A percentile compares a stretch with the other conserved stretches of the same genome.
These are phyloP conservation scores for Bretschneidera sinensis DNA, from an alignment of 345 rosid genomes.

Conservation along the genomic window DNA sequence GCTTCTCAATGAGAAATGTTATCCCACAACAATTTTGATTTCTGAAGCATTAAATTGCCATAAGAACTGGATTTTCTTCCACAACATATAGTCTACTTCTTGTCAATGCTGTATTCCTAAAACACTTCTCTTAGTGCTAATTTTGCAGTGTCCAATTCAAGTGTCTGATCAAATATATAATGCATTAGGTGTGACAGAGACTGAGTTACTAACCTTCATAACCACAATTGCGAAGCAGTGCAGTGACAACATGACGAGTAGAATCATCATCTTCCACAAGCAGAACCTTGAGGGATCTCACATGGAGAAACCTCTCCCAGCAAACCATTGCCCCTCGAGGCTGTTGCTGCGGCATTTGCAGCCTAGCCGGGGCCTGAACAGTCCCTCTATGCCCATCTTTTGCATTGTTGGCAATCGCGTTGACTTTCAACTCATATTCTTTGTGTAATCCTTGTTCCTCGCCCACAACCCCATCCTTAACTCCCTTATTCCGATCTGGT, in stretches of 20 bases:
- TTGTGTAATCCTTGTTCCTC: slow-evolving; percentile 22
- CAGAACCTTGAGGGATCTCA: slow-evolving; percentile 58
- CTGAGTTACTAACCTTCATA: slow-evolving; percentile 51
- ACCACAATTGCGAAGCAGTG: slow-evolving; percentile 78
- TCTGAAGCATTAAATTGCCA: too few species aligned
- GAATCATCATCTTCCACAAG: slow-evolving; percentile 80
- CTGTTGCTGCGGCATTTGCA: slow-evolving; percentile 40
- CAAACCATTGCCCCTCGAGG: slow-evolving; percentile 39
- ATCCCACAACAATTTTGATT: too few species aligned
- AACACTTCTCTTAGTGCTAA: too few species aligned
- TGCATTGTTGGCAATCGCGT: slow-evolving; percentile 29
- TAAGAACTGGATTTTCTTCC: too few species aligned
- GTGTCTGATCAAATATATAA: too few species aligned
- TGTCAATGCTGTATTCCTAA: too few species aligned
- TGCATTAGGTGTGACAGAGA: too few species aligned
- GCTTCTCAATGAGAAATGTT: too few species aligned
- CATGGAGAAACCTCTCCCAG: slow-evolving; percentile 81
- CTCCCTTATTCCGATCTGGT: slow-evolving; percentile 26
- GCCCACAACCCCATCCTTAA: slow-evolving; percentile 23
- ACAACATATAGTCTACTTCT: too few species aligned
- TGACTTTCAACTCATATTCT: slow-evolving; percentile 25
- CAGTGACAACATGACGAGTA: slow-evolving; percentile 75
- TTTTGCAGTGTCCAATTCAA: too few species aligned
- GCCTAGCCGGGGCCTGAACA: slow-evolving; percentile 27
- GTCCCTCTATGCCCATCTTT: slow-evolving; percentile 32